Base-by-base conservation (phyloP, 306 rosid species). In the Trifolium pratense region DNA sequence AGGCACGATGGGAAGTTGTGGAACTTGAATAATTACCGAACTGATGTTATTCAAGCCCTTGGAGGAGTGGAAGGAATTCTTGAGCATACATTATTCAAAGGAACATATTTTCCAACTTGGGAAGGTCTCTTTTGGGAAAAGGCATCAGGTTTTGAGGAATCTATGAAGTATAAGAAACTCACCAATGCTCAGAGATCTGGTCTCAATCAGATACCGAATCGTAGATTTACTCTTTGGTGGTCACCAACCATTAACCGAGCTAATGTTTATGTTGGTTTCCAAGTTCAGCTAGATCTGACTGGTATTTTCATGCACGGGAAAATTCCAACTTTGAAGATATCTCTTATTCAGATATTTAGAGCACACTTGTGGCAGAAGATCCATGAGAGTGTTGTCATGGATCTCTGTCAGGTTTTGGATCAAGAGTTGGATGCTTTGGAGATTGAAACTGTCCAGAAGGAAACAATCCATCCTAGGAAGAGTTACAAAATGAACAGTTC, bases 171-270 rank as follows among this genome's bases (percentile, higher is more conserved):
- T 61, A 95, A 95, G 80, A 95, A 95, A 91, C 86, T 95, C 78
- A 95, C 99, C 5, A 95, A 95, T 86, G 99, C 99, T 11, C 99
- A 95, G 89, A 87, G 99, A 88, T 95, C 99, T 66, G 99, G 99
- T 89, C 97, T 95, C 20, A 95, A 95, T 86, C 99, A 95, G 83
- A 95, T 95, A 42, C 99, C 99, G 31, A 95, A 95, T 66, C 99
- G 97, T 84, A 91, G 99, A 71, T 95, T 95, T 78, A 95, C 99
- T 18, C 97, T 95, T n/a, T 95, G 99, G 99, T 95, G 99, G 99
- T 95, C 99, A 12, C 99, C 99, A 37, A 95, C 99, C 15, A 95
- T 95, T 57, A 95, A 95, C 74, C 88, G 99, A 59, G 99, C 99
- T 80, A 95, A 95, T 82, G 99, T 95, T 45, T 95, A 95, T 55